Evolutionary conservation across 2,329 filamentous ascomycete genomes (phyloP), one percentile per base, ranked within the genome.

Genomic region (Sclerotiophoma versabilis): DNA sequence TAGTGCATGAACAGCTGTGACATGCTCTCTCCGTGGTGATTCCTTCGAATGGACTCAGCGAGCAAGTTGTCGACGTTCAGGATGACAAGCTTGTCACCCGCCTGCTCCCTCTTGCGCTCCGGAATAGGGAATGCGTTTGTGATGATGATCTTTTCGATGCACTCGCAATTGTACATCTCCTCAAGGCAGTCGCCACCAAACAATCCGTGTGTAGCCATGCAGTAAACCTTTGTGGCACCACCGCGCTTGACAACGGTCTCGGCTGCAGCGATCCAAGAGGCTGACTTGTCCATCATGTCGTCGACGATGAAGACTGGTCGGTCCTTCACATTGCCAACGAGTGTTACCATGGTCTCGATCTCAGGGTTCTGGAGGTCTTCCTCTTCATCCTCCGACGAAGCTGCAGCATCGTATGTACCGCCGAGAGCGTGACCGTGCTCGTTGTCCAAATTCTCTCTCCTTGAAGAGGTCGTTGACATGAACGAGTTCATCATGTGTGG

Each of bases 231-330:
- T 66, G 91, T 96, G 1, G 95, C 95, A 37, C 87, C 85, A 61
- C 95, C 96, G 60, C 90, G 87, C 81, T 98, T 98, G 47, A 96
- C 91, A 2, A 96, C 93, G 1, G 93, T 96, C 80, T 99, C 95
- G 11, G 95, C 95, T 6, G 95, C 95, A 5, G 93, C 93, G 64
- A 99, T 96, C 95, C 95, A 99, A 6, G 92, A 96, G 12, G 90
- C 91, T 9, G 92, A 88, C 79, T 96, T 97, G 79, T 99, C 95
- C 70, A 99, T 97, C 90, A 99, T 98, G 74, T 99, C 95, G 74
- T 99, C 95, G 43, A 99, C 90, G 57, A 99, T 92, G 72, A 99
- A 89, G 48, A 98, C 95, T 0, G 91, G 88, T 54, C 91, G 87
- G 71, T 91, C 87, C 70, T 87, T 89, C 56, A 99, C 95, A 68